phyloP scores from a whole-genome alignment of 768 basidiomycete species.

The Mycena rebaudengoi region DNA sequence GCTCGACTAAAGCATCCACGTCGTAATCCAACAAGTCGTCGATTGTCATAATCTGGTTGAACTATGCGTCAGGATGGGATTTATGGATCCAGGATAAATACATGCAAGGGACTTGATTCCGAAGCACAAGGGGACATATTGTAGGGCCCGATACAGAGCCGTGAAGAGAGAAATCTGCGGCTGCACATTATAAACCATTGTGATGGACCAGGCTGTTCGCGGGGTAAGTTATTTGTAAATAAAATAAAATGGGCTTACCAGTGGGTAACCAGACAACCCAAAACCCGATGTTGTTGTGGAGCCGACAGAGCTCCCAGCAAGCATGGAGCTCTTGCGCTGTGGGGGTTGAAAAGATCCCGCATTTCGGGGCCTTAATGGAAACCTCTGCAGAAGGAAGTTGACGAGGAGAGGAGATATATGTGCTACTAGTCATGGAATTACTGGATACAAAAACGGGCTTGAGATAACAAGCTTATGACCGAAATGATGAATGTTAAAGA shows the following conservation, averaged over 20 bases:
- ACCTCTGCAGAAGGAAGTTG: no score
- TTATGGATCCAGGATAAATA: background rate
- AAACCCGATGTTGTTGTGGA: slow-evolving; percentile 39
- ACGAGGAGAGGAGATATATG: no score
- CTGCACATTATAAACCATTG: background rate
- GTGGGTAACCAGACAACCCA: slow-evolving; percentile 36
- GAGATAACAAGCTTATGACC: no score
- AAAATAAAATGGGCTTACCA: slow-evolving; percentile 23
- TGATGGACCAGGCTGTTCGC: background rate
- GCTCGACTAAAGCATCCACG: slow-evolving; percentile 33
- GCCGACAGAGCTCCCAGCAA: slow-evolving; percentile 39
- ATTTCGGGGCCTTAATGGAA: no score
- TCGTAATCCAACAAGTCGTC: slow-evolving; percentile 37
- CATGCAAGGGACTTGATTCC: slow-evolving; percentile 37
- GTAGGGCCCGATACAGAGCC: slow-evolving; percentile 21
- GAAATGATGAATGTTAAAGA: no score
- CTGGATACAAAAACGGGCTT: no score
- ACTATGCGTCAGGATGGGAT: background rate
- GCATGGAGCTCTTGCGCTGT: slow-evolving; percentile 30
- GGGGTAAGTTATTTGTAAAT: slow-evolving; percentile 1
- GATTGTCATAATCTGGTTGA: slow-evolving; percentile 41
- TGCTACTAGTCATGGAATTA: no score
- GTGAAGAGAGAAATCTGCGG: background rate
- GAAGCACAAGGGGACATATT: slow-evolving; percentile 36
- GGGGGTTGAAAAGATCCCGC: slow-evolving; percentile 13